Evolutionary conservation across 371 early-diverging fungal species (phyloP), one percentile per base, ranked within the genome.

Genomic region (Catenaria anguillulae): DNA sequence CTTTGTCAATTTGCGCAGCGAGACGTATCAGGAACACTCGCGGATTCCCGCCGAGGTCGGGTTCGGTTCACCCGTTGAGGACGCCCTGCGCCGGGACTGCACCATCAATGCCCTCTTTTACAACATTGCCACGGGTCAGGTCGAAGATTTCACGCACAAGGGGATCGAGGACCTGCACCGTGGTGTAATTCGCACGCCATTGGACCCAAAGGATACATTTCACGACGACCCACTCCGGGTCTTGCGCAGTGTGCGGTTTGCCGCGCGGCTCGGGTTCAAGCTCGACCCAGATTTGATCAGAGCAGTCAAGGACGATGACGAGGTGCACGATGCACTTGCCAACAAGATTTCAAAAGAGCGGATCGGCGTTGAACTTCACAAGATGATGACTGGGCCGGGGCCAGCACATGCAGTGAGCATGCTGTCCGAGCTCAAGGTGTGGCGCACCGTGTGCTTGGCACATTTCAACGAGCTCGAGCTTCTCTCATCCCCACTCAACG

Each of bases 101-200:
- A 99, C 99, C 23, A 96, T 99, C 72, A 99, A 99, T 68, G 83
- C 98, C 33, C 76, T 99, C 56, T 98, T 98, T 66, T 99, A 94
- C 75, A 99, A 99, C 73, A 77, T 99, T 29, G 85, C 89, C 66
- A 88, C 93, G 0, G 67, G 71, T 1, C 36, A 74, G 43, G 88
- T 99, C 2, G 99, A 99, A 74, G 99, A 99, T 69, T 92, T 84
- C 62, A 94, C 94, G 1, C 74, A 81, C 33, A 63, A 79, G 71
- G 97, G 97, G 19, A 64, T 93, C 3, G 61, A 67, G 0, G 95
- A 97, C 70, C 71, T 97, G 50, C 64, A 64, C 19, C 62, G 72
- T 17, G 86, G 88, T 8, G 55, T 83, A 17, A 81, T 97, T 43
- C 77, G 95, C 54, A 99, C 99, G 29, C 99, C 99, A 5, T 70